Evolutionary conservation across 1,284 basidiomycete species (phyloP).

Genomic region (Melampsora abietis-canadensis): DNA sequence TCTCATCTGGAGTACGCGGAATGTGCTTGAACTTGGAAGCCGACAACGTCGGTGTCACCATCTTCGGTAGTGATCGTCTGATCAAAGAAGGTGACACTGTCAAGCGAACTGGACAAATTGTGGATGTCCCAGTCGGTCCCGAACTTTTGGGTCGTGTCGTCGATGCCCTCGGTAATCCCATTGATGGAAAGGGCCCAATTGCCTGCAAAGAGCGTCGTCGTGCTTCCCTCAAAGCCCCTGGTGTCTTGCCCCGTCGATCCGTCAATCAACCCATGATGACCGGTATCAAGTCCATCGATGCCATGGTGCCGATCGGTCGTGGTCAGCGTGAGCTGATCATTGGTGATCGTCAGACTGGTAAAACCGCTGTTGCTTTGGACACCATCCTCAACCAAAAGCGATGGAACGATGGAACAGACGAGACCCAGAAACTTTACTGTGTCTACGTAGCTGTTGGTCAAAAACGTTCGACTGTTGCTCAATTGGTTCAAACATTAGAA

Average conservation of each 20-base stretch:
- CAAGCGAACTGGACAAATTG: slow-evolving; percentile 99
- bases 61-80: slow-evolving; percentile 99
- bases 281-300: slow-evolving; percentile 98
- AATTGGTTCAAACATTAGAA: slow-evolving; percentile 98
- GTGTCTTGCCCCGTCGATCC: slow-evolving; percentile 96
- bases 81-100: slow-evolving; percentile 99
- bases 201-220: slow-evolving; percentile 86
- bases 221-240: slow-evolving; percentile 96
- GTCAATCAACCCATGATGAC: slow-evolving; percentile 99
- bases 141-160: slow-evolving; percentile 95
- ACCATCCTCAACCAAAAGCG: slow-evolving; percentile 99
- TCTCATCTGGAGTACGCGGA: slow-evolving; percentile 85
- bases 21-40: slow-evolving; percentile 99
- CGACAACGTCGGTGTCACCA: slow-evolving; percentile 98
- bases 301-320: slow-evolving; percentile 99
- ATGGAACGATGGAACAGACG: slow-evolving; percentile 96
- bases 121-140: slow-evolving; percentile 97
- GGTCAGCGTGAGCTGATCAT: slow-evolving; percentile 99
- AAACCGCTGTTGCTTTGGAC: slow-evolving; percentile 97
- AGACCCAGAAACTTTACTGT: slow-evolving; percentile 98
- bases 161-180: slow-evolving; percentile 98
- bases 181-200: slow-evolving; percentile 98
- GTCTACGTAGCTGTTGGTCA: slow-evolving; percentile 98
- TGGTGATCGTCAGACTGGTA: slow-evolving; percentile 99
- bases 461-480: slow-evolving; percentile 98